These are phyloP conservation scores for Aspergillus tanneri DNA, from an alignment of 2,329 filamentous ascomycete genomes.

Conservation along the genomic window DNA sequence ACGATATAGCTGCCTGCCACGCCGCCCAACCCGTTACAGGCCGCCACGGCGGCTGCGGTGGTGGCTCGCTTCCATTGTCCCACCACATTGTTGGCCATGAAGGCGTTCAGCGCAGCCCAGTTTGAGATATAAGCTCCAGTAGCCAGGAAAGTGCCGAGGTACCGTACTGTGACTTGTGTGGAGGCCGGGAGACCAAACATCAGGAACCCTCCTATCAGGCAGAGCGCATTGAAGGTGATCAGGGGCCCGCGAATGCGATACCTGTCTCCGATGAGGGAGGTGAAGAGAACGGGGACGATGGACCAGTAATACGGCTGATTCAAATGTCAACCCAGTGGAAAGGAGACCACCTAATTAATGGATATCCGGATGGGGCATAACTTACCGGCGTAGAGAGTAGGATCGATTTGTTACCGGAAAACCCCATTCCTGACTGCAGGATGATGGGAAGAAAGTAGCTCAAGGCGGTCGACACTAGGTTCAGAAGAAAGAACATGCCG, in stretches of 20 bases:
- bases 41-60: slow-evolving; percentile 60
- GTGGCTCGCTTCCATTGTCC: slow-evolving; percentile 66
- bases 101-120: slow-evolving; percentile 65
- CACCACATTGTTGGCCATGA: slow-evolving; percentile 62
- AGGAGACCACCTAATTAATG: neutral
- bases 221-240: slow-evolving; percentile 64
- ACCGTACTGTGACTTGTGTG: slow-evolving; percentile 59
- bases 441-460: slow-evolving; percentile 66
- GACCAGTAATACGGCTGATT: slow-evolving; percentile 63
- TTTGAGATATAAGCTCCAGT: slow-evolving; percentile 69
- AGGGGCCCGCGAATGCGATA: slow-evolving; percentile 61
- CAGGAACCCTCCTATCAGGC: slow-evolving; percentile 62
- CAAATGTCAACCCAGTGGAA: neutral
- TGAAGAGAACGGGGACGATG: slow-evolving; percentile 62
- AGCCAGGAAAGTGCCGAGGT: slow-evolving; percentile 64
- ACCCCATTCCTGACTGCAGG: slow-evolving; percentile 56
- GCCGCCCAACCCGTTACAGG: slow-evolving; percentile 62
- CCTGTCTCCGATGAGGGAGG: slow-evolving; percentile 62
- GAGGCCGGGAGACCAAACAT: slow-evolving; percentile 61
- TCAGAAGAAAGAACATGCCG: slow-evolving; percentile 64
- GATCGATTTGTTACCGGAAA: slow-evolving; percentile 55
- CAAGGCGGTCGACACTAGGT: slow-evolving; percentile 64
- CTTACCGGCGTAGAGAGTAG: slow-evolving; percentile 59
- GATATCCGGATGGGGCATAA: neutral
- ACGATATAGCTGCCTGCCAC: slow-evolving; percentile 68